Percentiles rank a stretch among this genome's conserved stretches.
Conservation (phyloP, 306 rosid genomes). For the Malus fusca region DNA sequence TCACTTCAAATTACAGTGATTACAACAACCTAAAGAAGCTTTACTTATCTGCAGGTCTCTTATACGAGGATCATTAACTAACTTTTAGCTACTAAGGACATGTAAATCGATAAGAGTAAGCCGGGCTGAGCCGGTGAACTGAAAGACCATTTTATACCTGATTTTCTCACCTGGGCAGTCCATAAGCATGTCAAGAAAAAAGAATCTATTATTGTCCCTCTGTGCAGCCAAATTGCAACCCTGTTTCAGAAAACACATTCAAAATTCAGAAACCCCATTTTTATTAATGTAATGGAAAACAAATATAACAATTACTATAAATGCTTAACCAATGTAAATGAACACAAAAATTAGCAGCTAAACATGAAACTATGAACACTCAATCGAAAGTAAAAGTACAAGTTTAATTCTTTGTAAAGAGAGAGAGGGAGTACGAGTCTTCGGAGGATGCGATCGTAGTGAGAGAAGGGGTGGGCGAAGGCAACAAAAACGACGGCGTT, state of each 20-base stretch:
- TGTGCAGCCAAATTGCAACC: slow-evolving; percentile 88
- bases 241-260: slow-evolving; percentile 24
- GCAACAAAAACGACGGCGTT: slow-evolving; percentile 61
- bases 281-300: background rate
- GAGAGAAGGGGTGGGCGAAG: slow-evolving; percentile 63
- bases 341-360: background rate
- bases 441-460: slow-evolving; percentile 77
- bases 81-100: background rate
- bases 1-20: background rate
- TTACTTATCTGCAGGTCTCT: background rate
- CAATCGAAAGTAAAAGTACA: background rate
- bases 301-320: background rate
- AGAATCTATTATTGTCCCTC: slow-evolving; percentile 53
- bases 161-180: slow-evolving; percentile 84
- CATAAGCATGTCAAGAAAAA: slow-evolving; percentile 77
- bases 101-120: background rate
- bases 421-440: slow-evolving; percentile 44
- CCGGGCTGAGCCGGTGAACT: background rate
- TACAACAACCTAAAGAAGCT: background rate
- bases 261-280: background rate
- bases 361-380: background rate
- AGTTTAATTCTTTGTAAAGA: background rate
- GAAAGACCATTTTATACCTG: slow-evolving; percentile 21
- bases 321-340: background rate
- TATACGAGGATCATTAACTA: background rate